Evolutionary conservation across 2,329 filamentous ascomycete species (phyloP), one percentile per base, ranked within the genome.

Genomic region (Trichophyton mentagrophytes): DNA sequence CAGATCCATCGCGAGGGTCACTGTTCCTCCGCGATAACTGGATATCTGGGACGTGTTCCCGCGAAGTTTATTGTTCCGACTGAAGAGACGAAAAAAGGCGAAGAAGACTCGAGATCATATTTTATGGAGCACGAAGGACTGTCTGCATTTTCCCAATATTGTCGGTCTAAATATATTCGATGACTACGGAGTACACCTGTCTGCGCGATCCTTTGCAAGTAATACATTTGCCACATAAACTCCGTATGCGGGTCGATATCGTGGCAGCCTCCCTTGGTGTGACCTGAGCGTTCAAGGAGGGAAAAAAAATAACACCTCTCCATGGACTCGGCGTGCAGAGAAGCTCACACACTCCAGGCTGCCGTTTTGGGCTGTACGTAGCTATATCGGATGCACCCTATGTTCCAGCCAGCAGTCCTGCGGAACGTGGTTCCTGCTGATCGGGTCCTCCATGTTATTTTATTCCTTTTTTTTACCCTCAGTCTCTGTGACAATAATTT

Each of bases 351-450:
- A 36, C 40, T 38, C 40, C 40, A 44, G 40, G 51, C 3, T 36
- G 51, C 51, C 8, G 51, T 11, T 36, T 36, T 17, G 13, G 51
- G 20, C 22, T 36, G 51, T 36, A 15, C 51, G 25, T 55, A 36
- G 51, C 51, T 55, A 55, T 55, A 55, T 27, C 30, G 25, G 25
- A 33, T 36, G 27, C 46, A 15, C 25, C 46, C 22, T 51, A 51
- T 51, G 46, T 27, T 51, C 46, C 46, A 51, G 46, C 20, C 9
- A 22, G 17, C n/a, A 17, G 22, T 25, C 46, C 25, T 36, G 51
- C 27, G 30, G 51, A 55, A 55, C 51, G 51, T 55, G 51, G 51
- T 55, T 55, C 51, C 51, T 55, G 51, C 51, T 55, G 51, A 55
- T 55, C 51, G 51, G 51, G 30, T 36, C 51, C 51, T 55, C 51